Evolutionary conservation across 257 asterid genomes (phyloP).

Genomic region (Solanum ahanhuiri): DNA sequence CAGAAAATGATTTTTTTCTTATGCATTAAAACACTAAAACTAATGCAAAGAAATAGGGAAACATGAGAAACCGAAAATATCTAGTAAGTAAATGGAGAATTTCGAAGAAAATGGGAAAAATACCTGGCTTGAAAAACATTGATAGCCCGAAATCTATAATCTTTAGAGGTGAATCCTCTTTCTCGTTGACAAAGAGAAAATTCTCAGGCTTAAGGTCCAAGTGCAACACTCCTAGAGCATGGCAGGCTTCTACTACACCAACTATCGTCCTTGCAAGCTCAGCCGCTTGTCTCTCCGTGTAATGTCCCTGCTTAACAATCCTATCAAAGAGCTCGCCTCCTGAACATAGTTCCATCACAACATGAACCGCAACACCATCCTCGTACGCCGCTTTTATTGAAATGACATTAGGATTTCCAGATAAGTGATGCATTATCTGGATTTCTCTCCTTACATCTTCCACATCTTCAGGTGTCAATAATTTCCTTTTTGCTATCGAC

Average conservation of each 20-base stretch:
- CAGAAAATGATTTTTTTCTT: neutral
- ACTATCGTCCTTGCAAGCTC: conserved; percentile 36
- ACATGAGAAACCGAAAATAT: neutral
- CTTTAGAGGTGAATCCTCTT: conserved; percentile 32
- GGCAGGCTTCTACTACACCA: conserved; percentile 43
- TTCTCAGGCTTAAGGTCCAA: conserved; percentile 40
- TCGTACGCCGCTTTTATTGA: conserved; percentile 37
- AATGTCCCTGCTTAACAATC: conserved; percentile 41
- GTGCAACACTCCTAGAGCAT: conserved; percentile 39
- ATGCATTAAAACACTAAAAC: neutral
- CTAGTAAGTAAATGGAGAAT: neutral
- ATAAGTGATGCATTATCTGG: conserved; percentile 44
- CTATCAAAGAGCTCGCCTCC: conserved; percentile 49
- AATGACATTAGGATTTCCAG: conserved; percentile 38
- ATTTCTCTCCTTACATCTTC: conserved; percentile 49
- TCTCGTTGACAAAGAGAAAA: conserved; percentile 28
- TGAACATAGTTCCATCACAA: conserved; percentile 39
- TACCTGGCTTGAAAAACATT: conserved; percentile 39
- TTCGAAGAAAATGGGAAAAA: neutral
- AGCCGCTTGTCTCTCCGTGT: conserved; percentile 36
- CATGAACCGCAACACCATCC: conserved; percentile 36
- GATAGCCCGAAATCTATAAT: conserved; percentile 42
- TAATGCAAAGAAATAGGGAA: neutral
- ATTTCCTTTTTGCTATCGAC: conserved; percentile 39
- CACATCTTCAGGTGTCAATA: conserved; percentile 35